A percentile compares a stretch with the other conserved stretches of the same genome.
These are phyloP conservation scores for Zea mays DNA, from an alignment of 176 grass and related monocot species.

Conservation along the genomic window DNA sequence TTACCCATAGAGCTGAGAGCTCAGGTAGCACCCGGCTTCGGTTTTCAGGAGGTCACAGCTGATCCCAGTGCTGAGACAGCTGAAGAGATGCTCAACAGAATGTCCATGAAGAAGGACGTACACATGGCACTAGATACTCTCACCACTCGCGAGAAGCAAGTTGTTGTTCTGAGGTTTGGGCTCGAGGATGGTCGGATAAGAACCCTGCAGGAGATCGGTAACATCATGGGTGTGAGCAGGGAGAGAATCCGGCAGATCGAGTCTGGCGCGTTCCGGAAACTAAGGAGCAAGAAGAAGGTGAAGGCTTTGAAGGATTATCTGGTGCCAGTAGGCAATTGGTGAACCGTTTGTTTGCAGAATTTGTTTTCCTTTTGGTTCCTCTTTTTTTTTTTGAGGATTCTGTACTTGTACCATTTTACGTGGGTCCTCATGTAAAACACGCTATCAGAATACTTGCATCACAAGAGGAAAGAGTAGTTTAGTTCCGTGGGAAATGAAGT, in stretches of 20 bases:
- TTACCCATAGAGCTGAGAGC: not conserved
- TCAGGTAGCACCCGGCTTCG: not conserved
- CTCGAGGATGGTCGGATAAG: conserved; percentile 65
- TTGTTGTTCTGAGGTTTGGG: conserved; percentile 71
- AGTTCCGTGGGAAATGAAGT: not conserved
- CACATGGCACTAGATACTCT: conserved; percentile 67
- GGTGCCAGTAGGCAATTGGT: conserved; percentile 56
- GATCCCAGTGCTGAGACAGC: conserved; percentile 70
- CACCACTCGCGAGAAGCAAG: conserved; percentile 56
- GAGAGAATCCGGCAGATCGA: conserved; percentile 89
- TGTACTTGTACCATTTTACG: conserved; percentile 27
- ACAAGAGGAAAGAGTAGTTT: not conserved
- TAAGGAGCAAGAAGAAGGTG: conserved; percentile 55
- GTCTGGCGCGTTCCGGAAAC: conserved; percentile 66
- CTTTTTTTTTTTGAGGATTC: conserved; percentile 26
- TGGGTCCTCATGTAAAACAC: conserved; percentile 9
- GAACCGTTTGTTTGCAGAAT: conserved; percentile 14
- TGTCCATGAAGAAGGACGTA: conserved; percentile 69
- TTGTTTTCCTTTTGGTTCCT: conserved; percentile 5
- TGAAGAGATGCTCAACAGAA: conserved; percentile 73
- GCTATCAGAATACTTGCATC: not conserved
- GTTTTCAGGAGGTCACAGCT: conserved; percentile 78
- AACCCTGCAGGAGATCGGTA: conserved; percentile 91
- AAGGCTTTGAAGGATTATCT: conserved; percentile 55
- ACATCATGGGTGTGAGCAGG: conserved; percentile 74